A percentile compares a stretch with the other conserved stretches of the same genome.
Conservation (phyloP, 78 protist genomes). For the Dictyostelium brefeldianum region DNA sequence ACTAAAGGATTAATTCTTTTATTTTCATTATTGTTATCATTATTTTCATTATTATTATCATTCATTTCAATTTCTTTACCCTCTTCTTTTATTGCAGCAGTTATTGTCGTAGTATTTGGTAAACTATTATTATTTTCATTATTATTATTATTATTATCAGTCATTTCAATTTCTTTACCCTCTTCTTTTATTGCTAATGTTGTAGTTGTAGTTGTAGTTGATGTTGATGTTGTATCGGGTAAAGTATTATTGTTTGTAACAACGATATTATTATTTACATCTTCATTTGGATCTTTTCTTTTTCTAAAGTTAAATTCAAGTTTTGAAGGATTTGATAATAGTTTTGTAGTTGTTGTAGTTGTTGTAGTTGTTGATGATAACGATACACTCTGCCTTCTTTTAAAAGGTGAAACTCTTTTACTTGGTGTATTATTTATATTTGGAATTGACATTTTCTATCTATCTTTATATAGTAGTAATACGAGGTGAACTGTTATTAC, state of each 20-base stretch:
- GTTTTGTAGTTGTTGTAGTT: not conserved
- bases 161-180: too few species aligned
- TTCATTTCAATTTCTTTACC: too few species aligned
- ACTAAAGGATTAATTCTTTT: not conserved
- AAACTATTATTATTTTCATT: too few species aligned
- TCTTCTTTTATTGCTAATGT: not conserved
- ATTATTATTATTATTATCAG: too few species aligned
- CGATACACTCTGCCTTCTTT: constrained; percentile 11
- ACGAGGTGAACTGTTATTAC: too few species aligned
- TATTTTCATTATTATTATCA: not conserved
- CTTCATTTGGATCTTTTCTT: constrained; percentile 18
- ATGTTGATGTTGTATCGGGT: not conserved
- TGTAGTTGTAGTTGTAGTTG: not conserved
- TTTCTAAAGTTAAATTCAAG: not conserved
- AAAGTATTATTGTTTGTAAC: not conserved
- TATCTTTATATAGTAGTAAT: too few species aligned
- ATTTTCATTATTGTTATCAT: not conserved
- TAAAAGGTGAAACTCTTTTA: constrained; percentile 10
- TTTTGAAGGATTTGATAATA: not conserved
- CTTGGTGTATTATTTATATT: too few species aligned
- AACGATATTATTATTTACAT: not conserved
- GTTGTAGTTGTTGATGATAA: not conserved
- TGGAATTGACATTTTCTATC: too few species aligned
- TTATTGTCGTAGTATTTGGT: not conserved
- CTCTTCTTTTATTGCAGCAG: not conserved